Evolutionary conservation across 345 rosid genomes (phyloP).

Genomic region (Dimocarpus longan): DNA sequence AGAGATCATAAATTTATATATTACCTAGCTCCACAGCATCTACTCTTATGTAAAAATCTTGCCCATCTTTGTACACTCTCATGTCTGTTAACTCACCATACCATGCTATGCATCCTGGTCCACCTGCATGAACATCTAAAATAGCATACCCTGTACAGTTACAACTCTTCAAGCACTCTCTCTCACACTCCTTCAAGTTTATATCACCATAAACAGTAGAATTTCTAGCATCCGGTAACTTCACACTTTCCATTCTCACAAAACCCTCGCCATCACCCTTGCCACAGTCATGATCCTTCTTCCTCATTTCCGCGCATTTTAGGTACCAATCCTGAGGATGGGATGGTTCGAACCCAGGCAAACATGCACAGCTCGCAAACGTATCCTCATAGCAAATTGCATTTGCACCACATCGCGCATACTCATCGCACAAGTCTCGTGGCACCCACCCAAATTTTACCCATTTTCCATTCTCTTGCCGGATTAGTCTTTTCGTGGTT

Average conservation of each 20-base stretch:
- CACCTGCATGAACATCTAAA: background rate
- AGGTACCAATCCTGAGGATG: background rate
- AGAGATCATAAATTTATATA: background rate
- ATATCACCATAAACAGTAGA: background rate
- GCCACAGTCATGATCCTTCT: background rate
- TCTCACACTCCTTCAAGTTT: slow-evolving; percentile 3
- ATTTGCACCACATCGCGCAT: slow-evolving; percentile 19
- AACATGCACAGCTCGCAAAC: slow-evolving; percentile 9
- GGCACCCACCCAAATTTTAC: background rate
- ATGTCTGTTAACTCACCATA: background rate
- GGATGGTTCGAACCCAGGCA: slow-evolving; percentile 14
- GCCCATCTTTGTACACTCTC: background rate
- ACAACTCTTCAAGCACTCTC: slow-evolving; percentile 3
- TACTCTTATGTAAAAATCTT: slow-evolving; percentile 12
- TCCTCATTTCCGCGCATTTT: background rate
- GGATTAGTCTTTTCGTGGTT: background rate
- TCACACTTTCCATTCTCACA: slow-evolving; percentile 1
- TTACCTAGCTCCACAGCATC: slow-evolving; percentile 5
- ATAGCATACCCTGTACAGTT: slow-evolving; percentile 10
- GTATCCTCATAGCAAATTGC: slow-evolving; percentile 3
- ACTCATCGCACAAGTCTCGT: slow-evolving; percentile 27
- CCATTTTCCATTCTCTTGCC: slow-evolving; percentile 19
- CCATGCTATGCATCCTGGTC: slow-evolving; percentile 1
- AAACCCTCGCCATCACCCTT: slow-evolving; percentile 12
- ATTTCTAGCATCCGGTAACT: background rate